phyloP scores from a whole-genome alignment of 2,329 filamentous ascomycete species.

The Neofusicoccum kwambonambiense region DNA sequence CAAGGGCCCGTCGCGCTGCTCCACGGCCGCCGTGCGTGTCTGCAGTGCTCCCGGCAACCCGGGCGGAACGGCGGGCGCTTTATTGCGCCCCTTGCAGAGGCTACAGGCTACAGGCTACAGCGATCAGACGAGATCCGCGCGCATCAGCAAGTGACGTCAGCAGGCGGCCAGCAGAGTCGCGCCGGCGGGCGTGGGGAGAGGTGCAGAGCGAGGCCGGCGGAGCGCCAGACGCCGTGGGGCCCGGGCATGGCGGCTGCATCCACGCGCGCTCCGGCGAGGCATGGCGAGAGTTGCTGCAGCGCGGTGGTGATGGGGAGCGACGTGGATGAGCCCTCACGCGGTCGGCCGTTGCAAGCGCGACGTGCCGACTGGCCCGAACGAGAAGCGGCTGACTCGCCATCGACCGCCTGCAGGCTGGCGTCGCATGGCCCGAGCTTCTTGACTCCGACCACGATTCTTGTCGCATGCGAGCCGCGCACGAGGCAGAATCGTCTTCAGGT shows the following conservation, averaged over 20 bases:
- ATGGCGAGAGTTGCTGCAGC: not conserved
- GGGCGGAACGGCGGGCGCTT: not conserved
- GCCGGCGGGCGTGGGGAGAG: not conserved
- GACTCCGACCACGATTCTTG: no score
- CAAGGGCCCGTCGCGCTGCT: not conserved
- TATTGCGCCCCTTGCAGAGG: not conserved
- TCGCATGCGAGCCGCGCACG: no score
- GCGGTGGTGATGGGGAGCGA: not conserved
- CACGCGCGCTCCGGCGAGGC: not conserved
- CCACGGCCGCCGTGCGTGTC: not conserved
- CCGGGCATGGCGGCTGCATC: not conserved
- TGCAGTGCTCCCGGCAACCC: not conserved
- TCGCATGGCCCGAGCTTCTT: no score
- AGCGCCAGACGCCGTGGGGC: not conserved
- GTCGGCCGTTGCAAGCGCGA: not conserved
- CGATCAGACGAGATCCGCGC: not conserved
- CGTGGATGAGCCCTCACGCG: not conserved
- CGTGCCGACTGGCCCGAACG: not conserved
- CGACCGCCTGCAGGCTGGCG: no score
- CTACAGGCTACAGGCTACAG: not conserved
- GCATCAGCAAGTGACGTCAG: slow-evolving; percentile 2
- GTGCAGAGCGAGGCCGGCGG: not conserved
- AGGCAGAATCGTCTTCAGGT: no score
- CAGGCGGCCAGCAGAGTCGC: not conserved
- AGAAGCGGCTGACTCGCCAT: no score